Percentiles rank a stretch among this genome's conserved stretches.
Conservation (phyloP, 495 filamentous ascomycete genomes). For the Aspergillus wentii region DNA sequence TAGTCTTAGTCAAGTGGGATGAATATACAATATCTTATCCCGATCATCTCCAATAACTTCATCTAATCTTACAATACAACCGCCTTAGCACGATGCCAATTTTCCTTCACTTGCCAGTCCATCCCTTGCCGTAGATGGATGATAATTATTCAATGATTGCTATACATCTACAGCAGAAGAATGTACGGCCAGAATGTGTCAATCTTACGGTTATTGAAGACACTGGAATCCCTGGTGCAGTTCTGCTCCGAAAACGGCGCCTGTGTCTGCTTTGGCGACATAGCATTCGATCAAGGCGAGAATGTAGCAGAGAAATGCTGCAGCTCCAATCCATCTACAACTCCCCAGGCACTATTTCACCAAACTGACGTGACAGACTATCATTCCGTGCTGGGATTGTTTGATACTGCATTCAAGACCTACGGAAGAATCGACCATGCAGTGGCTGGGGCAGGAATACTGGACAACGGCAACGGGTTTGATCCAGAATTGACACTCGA, state of each 20-base stretch:
- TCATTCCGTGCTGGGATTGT: conserved; percentile 33
- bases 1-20: too few relatives aligned
- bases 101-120: too few relatives aligned
- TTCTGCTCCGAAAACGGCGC: conserved; percentile 42
- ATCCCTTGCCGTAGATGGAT: too few relatives aligned
- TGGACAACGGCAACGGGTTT: conserved; percentile 24
- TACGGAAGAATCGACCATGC: conserved; percentile 46
- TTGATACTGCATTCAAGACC: conserved; percentile 27
- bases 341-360: conserved; percentile 20
- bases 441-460: conserved; percentile 46
- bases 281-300: conserved; percentile 14
- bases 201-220: too few relatives aligned
- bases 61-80: too few relatives aligned
- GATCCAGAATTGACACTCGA: neutral
- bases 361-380: conserved; percentile 38
- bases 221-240: too few relatives aligned
- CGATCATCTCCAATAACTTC: too few relatives aligned
- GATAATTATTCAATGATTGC: too few relatives aligned
- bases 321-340: conserved; percentile 15
- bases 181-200: too few relatives aligned
- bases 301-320: neutral
- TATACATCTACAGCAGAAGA: too few relatives aligned
- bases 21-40: too few relatives aligned
- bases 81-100: too few relatives aligned
- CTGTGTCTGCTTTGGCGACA: conserved; percentile 38